Base-by-base conservation (phyloP, 2,329 filamentous ascomycete species). In the Blastomyces emzantsi region DNA sequence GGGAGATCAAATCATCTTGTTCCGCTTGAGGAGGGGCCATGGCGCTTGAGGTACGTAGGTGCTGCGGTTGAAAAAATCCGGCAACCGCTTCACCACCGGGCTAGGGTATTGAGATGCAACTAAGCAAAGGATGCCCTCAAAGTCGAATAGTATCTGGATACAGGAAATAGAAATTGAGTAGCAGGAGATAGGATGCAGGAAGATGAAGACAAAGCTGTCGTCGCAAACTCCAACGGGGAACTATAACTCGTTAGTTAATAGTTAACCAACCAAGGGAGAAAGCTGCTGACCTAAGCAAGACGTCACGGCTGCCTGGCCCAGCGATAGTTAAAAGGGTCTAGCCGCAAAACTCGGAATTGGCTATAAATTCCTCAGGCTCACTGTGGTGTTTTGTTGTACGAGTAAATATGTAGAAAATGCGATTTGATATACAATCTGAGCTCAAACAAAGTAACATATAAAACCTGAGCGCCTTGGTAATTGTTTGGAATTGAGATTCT, bases 1-100 rank as follows among this genome's bases (percentile, higher is more conserved):
- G 78, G 70, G 78, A 79, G 67, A 80, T 73, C 62, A 77, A 66
- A 67, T 77, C 74, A 71, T 80, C 76, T 64, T 76, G 73, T 61
- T 74, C 71, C 65, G 71, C 68, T 69, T 70, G 68, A 66, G 68
- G 70, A 65, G 71, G 68, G 41, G 74, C 72, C 75, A 77, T 78
- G 61, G 45, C 36, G 61, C 51, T 28, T 41, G 64, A 58, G 36
- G 65, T 19, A 39, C 30, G 39, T 4, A 7, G 33, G 30, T n/a
- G 30, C 13, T 57, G 54, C 19, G 17, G 28, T 19, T n/a, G 54
- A 33, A 33, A 33, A n/a, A 17, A n/a, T 56, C 43, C 43, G 19
- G 45, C 45, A 49, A 49, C 22, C 2, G 9, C 36, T 58, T 25
- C 55, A 25, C 51, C 2, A 17, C 51, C 9, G 3, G 51, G 3